These are phyloP conservation scores for Phytophthora constricta DNA, from an alignment of 352 stramenopile genomes.

Conservation along the genomic window DNA sequence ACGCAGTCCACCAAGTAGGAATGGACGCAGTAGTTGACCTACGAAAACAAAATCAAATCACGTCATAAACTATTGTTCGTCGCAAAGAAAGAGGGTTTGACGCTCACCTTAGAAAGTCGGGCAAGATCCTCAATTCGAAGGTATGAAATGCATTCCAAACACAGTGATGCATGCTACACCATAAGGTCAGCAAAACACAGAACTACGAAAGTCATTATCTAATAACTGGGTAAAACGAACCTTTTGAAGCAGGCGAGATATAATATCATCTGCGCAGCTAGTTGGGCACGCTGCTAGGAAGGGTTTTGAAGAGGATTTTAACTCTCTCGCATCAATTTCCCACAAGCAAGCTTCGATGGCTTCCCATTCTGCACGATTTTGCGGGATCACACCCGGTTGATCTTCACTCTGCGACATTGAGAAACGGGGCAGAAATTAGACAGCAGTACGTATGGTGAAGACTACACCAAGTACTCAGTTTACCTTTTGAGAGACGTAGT, in stretches of 20 bases:
- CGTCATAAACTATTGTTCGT: not conserved
- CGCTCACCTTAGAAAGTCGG: slow-evolving; percentile 40
- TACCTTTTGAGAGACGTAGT: slow-evolving; percentile 27
- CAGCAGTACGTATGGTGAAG: not conserved
- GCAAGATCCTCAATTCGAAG: slow-evolving; percentile 57
- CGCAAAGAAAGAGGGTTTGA: not conserved
- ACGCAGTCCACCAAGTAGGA: slow-evolving; percentile 47
- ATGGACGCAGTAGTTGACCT: slow-evolving; percentile 52
- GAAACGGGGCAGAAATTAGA: slow-evolving; percentile 2
- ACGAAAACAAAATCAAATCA: not conserved
- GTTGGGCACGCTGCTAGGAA: slow-evolving; percentile 22
- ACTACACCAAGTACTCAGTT: not conserved
- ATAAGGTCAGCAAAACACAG: too few relatives aligned
- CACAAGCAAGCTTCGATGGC: slow-evolving; percentile 64
- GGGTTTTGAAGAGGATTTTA: slow-evolving; percentile 28
- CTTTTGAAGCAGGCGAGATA: slow-evolving; percentile 39
- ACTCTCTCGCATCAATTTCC: slow-evolving; percentile 55
- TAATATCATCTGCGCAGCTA: slow-evolving; percentile 21
- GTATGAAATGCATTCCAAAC: slow-evolving; percentile 53
- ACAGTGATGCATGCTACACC: slow-evolving; percentile 37
- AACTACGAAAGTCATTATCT: too few relatives aligned
- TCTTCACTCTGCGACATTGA: slow-evolving; percentile 14
- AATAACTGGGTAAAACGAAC: slow-evolving; percentile 22
- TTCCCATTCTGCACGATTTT: slow-evolving; percentile 52
- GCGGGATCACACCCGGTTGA: slow-evolving; percentile 14